Evolutionary conservation across 1,139 yeast species (phyloP).

Genomic region (Debaryomycetaceae sp.): DNA sequence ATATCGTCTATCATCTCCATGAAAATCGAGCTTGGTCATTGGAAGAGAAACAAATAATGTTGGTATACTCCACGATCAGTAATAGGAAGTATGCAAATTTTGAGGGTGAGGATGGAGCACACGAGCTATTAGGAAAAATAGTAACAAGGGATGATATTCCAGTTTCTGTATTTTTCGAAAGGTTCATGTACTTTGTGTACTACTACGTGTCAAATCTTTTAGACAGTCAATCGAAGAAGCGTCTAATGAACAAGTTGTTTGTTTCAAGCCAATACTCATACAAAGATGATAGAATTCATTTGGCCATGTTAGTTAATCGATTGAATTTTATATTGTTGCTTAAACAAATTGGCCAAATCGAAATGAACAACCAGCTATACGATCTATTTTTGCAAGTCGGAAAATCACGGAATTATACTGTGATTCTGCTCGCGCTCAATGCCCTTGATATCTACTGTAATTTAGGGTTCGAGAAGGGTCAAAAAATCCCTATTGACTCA

Average conservation of each 20-base stretch:
- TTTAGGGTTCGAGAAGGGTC: conserved; percentile 12
- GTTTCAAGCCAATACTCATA: conserved; percentile 37
- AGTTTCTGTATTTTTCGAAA: conserved; percentile 31
- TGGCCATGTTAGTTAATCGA: conserved; percentile 35
- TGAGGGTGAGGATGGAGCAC: conserved; percentile 27
- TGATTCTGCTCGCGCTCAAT: conserved; percentile 22
- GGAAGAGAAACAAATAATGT: conserved; percentile 31
- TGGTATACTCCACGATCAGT: conserved; percentile 29
- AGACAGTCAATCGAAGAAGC: conserved; percentile 23
- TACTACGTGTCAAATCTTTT: conserved; percentile 30
- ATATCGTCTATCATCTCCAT: conserved; percentile 24
- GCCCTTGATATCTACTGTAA: conserved; percentile 21
- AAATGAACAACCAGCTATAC: conserved; percentile 27
- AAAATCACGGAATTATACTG: conserved; percentile 21
- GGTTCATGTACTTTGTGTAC: conserved; percentile 35
- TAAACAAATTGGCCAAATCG: conserved; percentile 32
- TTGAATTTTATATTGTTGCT: conserved; percentile 35
- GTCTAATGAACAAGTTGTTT: conserved; percentile 34
- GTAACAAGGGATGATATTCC: conserved; percentile 32
- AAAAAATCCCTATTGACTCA: conserved; percentile 19
- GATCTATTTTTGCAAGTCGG: conserved; percentile 23
- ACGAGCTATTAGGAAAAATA: conserved; percentile 23
- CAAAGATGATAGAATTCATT: conserved; percentile 20
- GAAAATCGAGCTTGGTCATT: conserved; percentile 33
- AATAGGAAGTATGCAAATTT: conserved; percentile 36